phyloP scores from a whole-genome alignment of 2,329 filamentous ascomycete species.

The Cercospora beticola region DNA sequence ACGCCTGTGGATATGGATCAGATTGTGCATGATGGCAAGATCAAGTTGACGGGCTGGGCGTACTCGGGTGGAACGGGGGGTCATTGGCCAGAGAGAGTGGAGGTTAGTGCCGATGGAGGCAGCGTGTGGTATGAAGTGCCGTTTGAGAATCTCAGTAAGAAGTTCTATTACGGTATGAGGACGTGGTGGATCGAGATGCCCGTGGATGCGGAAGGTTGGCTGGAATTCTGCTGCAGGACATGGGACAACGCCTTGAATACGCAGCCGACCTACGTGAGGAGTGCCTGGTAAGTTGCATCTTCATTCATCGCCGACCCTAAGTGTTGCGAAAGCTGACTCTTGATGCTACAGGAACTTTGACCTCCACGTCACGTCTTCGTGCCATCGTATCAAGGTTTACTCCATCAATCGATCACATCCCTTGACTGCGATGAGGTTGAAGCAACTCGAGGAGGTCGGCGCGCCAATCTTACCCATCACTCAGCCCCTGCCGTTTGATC shows the following conservation, averaged over 20 bases:
- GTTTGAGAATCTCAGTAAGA: slow-evolving; percentile 58
- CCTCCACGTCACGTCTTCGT: slow-evolving; percentile 63
- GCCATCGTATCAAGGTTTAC: slow-evolving; percentile 61
- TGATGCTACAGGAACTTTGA: slow-evolving; percentile 57
- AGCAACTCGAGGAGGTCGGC: slow-evolving; percentile 52
- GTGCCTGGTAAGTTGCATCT: slow-evolving; percentile 41
- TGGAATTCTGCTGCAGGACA: slow-evolving; percentile 46
- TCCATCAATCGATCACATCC: slow-evolving; percentile 58
- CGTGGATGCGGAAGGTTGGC: slow-evolving; percentile 52
- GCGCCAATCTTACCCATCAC: slow-evolving; percentile 56
- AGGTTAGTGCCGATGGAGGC: slow-evolving; percentile 63
- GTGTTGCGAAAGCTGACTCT: neutral
- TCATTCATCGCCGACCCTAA: neutral
- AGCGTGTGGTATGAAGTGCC: slow-evolving; percentile 65
- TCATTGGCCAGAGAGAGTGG: slow-evolving; percentile 58
- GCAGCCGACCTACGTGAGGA: slow-evolving; percentile 46
- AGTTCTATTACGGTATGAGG: slow-evolving; percentile 64
- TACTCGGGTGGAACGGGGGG: slow-evolving; percentile 43
- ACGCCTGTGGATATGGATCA: slow-evolving; percentile 60
- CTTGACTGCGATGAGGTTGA: slow-evolving; percentile 52
- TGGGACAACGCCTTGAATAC: slow-evolving; percentile 52
- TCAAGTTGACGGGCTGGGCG: slow-evolving; percentile 53
- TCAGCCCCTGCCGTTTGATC: slow-evolving; percentile 51
- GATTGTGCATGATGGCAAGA: slow-evolving; percentile 60
- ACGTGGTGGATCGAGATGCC: slow-evolving; percentile 64